Evolutionary conservation across 2,329 filamentous ascomycete genomes (phyloP).

Genomic region (Talaromyces sp.): DNA sequence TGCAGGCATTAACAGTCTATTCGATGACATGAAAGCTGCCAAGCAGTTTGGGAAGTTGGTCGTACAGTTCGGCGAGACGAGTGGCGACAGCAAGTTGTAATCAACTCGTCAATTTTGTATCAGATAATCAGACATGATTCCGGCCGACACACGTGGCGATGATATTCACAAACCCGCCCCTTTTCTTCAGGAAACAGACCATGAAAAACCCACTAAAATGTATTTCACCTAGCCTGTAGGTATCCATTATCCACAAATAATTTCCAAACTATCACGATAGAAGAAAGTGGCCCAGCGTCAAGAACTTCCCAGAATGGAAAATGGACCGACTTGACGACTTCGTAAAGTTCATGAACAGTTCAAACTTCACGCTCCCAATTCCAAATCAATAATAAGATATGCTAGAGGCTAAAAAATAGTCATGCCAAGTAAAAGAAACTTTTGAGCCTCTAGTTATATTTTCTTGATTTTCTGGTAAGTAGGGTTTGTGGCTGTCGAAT

Average conservation of each 20-base stretch:
- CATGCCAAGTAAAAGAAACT: neutral
- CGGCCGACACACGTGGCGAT: neutral
- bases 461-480: neutral
- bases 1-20: constrained; percentile 72
- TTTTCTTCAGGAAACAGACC: neutral
- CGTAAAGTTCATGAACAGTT: neutral
- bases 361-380: neutral
- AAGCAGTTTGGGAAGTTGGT: constrained; percentile 92
- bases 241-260: neutral
- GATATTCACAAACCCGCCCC: neutral
- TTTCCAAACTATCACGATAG: neutral
- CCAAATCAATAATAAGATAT: no score
- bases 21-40: constrained; percentile 80
- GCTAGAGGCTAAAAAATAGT: neutral
- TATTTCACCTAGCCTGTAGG: neutral
- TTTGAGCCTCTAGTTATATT: neutral
- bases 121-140: constrained; percentile 37
- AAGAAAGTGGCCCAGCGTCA: neutral
- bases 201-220: neutral
- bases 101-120: constrained; percentile 51
- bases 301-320: neutral
- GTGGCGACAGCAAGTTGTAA: constrained; percentile 33
- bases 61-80: constrained; percentile 56
- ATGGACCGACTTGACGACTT: neutral
- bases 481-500: neutral